Percentiles rank a stretch among this genome's conserved stretches.
Evolutionary conservation across 441 rosid genomes (phyloP).

Genomic region (Arabidopsis hybrid): DNA sequence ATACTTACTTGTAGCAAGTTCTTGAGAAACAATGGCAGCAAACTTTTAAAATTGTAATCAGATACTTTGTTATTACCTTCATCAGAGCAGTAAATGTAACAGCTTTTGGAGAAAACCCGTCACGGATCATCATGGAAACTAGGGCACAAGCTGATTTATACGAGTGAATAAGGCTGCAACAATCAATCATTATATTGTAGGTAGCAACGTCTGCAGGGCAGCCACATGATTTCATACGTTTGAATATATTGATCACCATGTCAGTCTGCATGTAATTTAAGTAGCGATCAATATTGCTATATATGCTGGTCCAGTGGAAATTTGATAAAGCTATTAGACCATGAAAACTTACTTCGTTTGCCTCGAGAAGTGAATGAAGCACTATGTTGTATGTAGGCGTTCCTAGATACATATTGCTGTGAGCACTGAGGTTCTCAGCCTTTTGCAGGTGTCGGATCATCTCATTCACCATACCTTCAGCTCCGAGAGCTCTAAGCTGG

Average conservation of each 20-base stretch:
- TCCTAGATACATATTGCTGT: slow-evolving; percentile 47
- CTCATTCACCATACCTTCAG: slow-evolving; percentile 79
- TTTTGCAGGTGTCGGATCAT: slow-evolving; percentile 57
- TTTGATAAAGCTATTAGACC: no score
- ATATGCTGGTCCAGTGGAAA: slow-evolving; percentile 11
- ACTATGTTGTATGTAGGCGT: slow-evolving; percentile 65
- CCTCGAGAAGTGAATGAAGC: slow-evolving; percentile 71
- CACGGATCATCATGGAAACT: slow-evolving; percentile 84
- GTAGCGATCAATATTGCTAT: slow-evolving; percentile 29
- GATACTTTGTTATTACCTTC: slow-evolving; percentile 56
- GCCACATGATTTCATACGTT: slow-evolving; percentile 61
- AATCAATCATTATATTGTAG: slow-evolving; percentile 77
- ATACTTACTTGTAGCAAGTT: slow-evolving; percentile 6
- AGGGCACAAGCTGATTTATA: slow-evolving; percentile 65
- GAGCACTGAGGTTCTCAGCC: slow-evolving; percentile 59
- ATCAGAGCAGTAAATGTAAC: slow-evolving; percentile 62
- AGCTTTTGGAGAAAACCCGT: slow-evolving; percentile 60
- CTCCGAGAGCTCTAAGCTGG: slow-evolving; percentile 84
- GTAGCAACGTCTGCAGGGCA: slow-evolving; percentile 60
- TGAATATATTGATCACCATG: slow-evolving; percentile 64
- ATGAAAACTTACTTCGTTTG: slow-evolving; percentile 60
- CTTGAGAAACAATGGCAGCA: slow-evolving; percentile 9
- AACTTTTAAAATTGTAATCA: neutral
- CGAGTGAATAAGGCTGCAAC: slow-evolving; percentile 61
- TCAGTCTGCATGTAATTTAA: slow-evolving; percentile 56